Evolutionary conservation across 768 basidiomycete species (phyloP), one percentile per base, ranked within the genome.

Genomic region (Tephrocybe sp.): DNA sequence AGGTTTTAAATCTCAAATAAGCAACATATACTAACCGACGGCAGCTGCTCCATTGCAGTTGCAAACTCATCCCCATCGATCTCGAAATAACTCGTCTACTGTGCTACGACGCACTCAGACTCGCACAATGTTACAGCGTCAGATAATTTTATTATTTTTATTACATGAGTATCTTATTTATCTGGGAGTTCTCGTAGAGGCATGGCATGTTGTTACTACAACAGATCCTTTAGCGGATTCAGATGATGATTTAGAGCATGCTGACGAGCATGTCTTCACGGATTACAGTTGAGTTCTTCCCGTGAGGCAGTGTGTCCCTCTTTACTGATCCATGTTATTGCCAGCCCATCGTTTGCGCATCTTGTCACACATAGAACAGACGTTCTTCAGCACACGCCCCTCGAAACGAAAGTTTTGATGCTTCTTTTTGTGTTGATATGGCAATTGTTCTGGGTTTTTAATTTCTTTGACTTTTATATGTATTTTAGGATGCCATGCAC

Each of bases 161-260:
- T 52, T 52, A 50, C 51, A 20, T 58, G 39, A 39, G 36, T 44
- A 34, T 40, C n/a, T 22, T 17, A 23, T 43, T 10, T 14, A n/a
- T 41, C 41, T 54, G 46, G 36, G 39, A 45, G 20, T 45, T 54
- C 40, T 48, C 51, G 17, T 68, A 91, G 89, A 90, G 51, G 87
- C 88, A 6, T 90, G 86, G 87, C 81, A 85, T 59, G 68, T 80
- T 30, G 75, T 83, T 23, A 75, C 74, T 34, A 79, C 76, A 22
- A 74, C 75, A 32, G 87, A 90, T 61, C 84, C 87, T 13, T 69
- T 89, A 13, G 71, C 68, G 11, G 86, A 88, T 68, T 89, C 88
- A 11, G 88, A 90, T 57, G 85, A 85, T 34, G 89, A 91, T 60
- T 66, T 58, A 30, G 59, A 60, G 23, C 45, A 73, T 49, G 71